Percentiles rank a stretch among this genome's conserved stretches.
Conservation (phyloP, 176 grass and related monocot genomes). For the Zea mays region Zm-B73-REFERENCE-NAM-5.0 NC_050100.1:175702001-175702500, state of each 20-base stretch:
- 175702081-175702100: conserved; percentile 61
- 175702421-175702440: conserved; percentile 52
- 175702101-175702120: conserved; percentile 72
- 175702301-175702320: conserved; percentile 86
- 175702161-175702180: conserved; percentile 24
- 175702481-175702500: not conserved
- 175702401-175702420: conserved; percentile 8
- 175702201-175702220: conserved; percentile 67
- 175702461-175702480: conserved; percentile 28
- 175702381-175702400: conserved; percentile 56
- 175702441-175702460: conserved; percentile 3
- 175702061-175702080: conserved; percentile 60
- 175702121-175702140: conserved; percentile 67
- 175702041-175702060: conserved; percentile 58
- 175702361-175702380: conserved; percentile 48
- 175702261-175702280: conserved; percentile 76
- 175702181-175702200: not conserved
- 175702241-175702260: conserved; percentile 77
- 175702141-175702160: conserved; percentile 62
- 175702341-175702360: conserved; percentile 73
- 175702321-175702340: conserved; percentile 80
- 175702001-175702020: conserved; percentile 90
- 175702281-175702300: conserved; percentile 51
- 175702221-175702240: conserved; percentile 32
- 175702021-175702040: conserved; percentile 85